Evolutionary conservation across 495 filamentous ascomycete species (phyloP).

Genomic region (Ascobolus immersus): DNA sequence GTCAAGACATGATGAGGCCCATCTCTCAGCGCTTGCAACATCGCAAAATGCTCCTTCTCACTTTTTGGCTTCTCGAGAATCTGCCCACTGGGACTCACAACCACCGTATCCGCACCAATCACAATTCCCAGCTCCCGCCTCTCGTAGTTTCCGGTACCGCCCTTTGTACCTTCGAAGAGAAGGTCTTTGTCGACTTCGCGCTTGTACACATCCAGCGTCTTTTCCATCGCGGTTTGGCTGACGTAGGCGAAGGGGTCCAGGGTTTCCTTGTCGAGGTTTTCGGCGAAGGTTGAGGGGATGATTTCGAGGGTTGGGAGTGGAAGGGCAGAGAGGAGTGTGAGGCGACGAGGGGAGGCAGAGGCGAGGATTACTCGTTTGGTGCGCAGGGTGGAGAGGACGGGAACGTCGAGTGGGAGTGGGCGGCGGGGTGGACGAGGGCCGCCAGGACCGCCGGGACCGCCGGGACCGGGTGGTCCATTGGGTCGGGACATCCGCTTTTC

Average conservation of each 20-base stretch:
- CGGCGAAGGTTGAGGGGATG: slow-evolving; percentile 50
- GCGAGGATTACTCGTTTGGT: slow-evolving; percentile 62
- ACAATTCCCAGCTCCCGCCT: slow-evolving; percentile 53
- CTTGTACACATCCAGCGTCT: slow-evolving; percentile 54
- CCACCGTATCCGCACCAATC: slow-evolving; percentile 75
- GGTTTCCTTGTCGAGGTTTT: slow-evolving; percentile 52
- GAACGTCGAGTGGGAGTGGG: slow-evolving; percentile 47
- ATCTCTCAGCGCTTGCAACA: slow-evolving; percentile 59
- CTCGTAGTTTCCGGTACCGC: neutral
- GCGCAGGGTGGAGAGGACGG: slow-evolving; percentile 44
- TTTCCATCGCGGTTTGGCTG: slow-evolving; percentile 56
- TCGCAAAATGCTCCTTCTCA: slow-evolving; percentile 54
- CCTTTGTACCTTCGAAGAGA: too few relatives aligned
- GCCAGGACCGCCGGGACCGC: too few relatives aligned
- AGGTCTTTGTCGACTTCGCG: slow-evolving; percentile 31
- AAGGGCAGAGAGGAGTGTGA: slow-evolving; percentile 37
- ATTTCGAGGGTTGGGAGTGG: slow-evolving; percentile 39
- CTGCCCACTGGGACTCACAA: slow-evolving; percentile 44
- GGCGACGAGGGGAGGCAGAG: slow-evolving; percentile 60
- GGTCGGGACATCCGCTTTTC: too few relatives aligned
- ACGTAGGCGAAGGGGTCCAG: slow-evolving; percentile 75
- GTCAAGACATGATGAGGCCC: slow-evolving; percentile 45
- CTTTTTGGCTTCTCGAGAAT: slow-evolving; percentile 75
- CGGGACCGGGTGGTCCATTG: too few relatives aligned
- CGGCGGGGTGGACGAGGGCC: slow-evolving; percentile 25